Base-by-base conservation (phyloP, 768 basidiomycete species). In the Dendrothele bispora region DNA sequence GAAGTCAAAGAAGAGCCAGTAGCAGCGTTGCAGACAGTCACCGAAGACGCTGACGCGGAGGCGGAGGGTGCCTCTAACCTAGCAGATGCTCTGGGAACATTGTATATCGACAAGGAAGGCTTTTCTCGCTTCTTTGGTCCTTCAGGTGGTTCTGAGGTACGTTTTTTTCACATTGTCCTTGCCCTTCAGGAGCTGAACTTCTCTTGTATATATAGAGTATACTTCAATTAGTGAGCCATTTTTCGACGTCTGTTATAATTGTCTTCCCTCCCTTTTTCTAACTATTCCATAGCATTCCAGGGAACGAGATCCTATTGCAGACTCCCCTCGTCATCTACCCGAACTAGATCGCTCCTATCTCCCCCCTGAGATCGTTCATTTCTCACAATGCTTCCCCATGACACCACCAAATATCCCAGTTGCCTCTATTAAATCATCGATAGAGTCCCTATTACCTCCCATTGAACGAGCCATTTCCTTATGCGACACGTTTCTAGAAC, bases 81-180 rank as follows among this genome's bases (percentile, higher is more conserved):
- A 21, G 55, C 61, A 17, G 70, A 75, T 17, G 56, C 65, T 29
- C 57, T 72, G 36, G 77, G 77, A n/a, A 69, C 72, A 8, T 59
- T 81, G 22, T 70, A 75, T 50, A 63, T 79, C 10, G 72, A 75
- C 35, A 61, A 65, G 14, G 64, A 68, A 29, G 72, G 74, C 7
- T 62, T 58, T 18, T 62, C 67, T 39, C 67, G 67, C 30, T 78
- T 75, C 47, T 78, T 72, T 53, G 77, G 75, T 26, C 71, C 74
- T 21, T 71, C 73, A 30, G 77, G 74, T 27, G 73, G 69, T 30
- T 68, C 75, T 39, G 77, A 82, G 71, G 79, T 80, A 48, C 24
- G 69, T 58, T 43, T 28, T 28, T 42, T 22, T 17, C n/a, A 22
- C 35, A 41, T n/a, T n/a, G n/a, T n/a, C n/a, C n/a, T n/a, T 10